Conservation (phyloP, 306 rosid species). For the Vigna nakashimae region DNA sequence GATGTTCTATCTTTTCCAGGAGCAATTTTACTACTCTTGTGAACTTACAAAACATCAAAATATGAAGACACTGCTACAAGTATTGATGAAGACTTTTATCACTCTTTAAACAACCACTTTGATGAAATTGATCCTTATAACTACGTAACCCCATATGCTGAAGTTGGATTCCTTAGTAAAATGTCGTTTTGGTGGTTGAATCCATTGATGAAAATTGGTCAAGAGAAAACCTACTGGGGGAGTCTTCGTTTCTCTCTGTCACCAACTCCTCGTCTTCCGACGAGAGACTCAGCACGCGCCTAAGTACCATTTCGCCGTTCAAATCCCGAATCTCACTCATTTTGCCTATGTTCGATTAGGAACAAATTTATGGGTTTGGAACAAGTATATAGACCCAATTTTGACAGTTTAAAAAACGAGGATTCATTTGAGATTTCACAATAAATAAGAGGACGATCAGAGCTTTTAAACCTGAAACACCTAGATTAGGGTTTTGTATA, state of each 20-base stretch:
- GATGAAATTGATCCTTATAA: conserved; percentile 37
- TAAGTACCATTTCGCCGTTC: conserved; percentile 61
- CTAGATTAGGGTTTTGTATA: no score
- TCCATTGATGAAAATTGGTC: conserved; percentile 75
- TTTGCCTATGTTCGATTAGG: neutral
- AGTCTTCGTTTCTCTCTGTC: conserved; percentile 40
- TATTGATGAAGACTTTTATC: conserved; percentile 47
- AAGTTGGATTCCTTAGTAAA: conserved; percentile 65
- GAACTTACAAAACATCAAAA: conserved; percentile 44
- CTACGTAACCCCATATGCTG: conserved; percentile 57
- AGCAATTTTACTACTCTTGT: conserved; percentile 42
- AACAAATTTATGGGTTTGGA: no score
- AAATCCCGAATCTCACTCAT: conserved; percentile 87
- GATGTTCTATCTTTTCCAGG: conserved; percentile 48
- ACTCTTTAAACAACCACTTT: conserved; percentile 52
- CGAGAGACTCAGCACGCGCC: conserved; percentile 46
- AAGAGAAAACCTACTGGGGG: conserved; percentile 50
- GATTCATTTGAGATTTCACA: no score
- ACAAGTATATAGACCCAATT: no score
- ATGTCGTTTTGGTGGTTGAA: conserved; percentile 80
- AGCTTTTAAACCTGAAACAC: no score
- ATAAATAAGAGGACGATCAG: no score
- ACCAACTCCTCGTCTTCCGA: conserved; percentile 54
- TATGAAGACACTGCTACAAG: conserved; percentile 33
- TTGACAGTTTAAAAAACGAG: no score